A percentile compares a stretch with the other conserved stretches of the same genome.
Conservation (phyloP, 345 rosid species). For the Physaria fendleri region DNA sequence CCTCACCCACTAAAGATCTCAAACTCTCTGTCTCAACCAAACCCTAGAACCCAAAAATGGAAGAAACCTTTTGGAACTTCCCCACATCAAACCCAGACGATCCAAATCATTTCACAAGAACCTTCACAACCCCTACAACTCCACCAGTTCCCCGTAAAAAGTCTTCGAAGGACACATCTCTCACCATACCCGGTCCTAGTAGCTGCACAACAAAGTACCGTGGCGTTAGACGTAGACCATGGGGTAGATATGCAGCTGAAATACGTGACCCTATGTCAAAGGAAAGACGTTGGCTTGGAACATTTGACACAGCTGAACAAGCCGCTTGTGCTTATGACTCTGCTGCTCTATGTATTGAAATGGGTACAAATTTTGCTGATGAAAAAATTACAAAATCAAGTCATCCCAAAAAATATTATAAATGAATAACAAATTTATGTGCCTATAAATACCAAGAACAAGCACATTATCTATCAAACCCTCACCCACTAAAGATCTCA, state of each 20-base stretch:
- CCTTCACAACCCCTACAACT: constrained; percentile 4
- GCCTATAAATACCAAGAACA: constrained; percentile 11
- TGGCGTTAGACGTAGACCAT: constrained; percentile 87
- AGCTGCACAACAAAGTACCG: constrained; percentile 64
- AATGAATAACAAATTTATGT: neutral
- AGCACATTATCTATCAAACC: neutral
- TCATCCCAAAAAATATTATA: neutral
- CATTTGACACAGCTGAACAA: constrained; percentile 98
- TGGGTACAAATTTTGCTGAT: too few species aligned
- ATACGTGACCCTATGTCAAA: constrained; percentile 86
- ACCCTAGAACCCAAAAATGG: constrained; percentile 42
- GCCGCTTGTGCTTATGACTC: constrained; percentile 94
- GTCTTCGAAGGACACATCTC: constrained; percentile 33
- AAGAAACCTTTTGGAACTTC: constrained; percentile 54
- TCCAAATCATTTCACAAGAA: constrained; percentile 22
- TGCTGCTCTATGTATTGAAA: too few species aligned
- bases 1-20: neutral
- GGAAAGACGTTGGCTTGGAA: constrained; percentile 94
- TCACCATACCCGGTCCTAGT: constrained; percentile 29
- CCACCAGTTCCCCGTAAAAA: neutral
- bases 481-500: neutral
- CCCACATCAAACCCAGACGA: constrained; percentile 19
- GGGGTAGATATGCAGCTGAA: constrained; percentile 99
- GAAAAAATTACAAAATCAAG: too few species aligned
- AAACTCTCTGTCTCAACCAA: neutral